phyloP scores from a whole-genome alignment of 1,284 basidiomycete genomes.

The Phellopilus nigrolimitatus region DNA sequence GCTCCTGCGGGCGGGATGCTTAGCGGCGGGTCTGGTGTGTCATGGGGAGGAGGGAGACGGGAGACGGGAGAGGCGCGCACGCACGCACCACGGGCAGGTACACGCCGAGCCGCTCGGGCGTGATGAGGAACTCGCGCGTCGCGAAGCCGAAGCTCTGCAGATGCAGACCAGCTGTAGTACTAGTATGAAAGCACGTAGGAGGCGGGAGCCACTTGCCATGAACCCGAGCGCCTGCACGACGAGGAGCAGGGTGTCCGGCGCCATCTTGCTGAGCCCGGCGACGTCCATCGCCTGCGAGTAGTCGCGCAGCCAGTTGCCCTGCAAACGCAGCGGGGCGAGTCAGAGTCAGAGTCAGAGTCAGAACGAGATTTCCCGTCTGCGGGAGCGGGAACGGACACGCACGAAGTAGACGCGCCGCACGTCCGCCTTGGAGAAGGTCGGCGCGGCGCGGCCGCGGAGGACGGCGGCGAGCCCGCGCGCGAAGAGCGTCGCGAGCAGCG shows the following conservation, averaged over 20 bases:
- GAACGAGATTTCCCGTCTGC: not conserved
- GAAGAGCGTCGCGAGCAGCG: conserved; percentile 11
- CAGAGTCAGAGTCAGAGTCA: not conserved
- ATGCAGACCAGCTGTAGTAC: not conserved
- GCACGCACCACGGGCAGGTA: conserved; percentile 38
- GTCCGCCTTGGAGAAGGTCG: conserved; percentile 32
- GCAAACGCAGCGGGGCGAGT: not conserved
- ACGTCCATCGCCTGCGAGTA: conserved; percentile 42
- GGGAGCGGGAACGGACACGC: no score
- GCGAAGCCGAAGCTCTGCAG: conserved; percentile 34
- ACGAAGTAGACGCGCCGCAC: conserved; percentile 28
- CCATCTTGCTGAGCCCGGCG: conserved; percentile 30
- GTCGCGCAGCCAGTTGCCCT: conserved; percentile 29
- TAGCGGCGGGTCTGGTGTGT: no score
- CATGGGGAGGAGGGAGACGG: not conserved
- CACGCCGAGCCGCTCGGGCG: conserved; percentile 48
- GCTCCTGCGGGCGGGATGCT: conserved; percentile 31
- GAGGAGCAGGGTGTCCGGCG: conserved; percentile 43
- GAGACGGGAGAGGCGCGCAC: conserved; percentile 25
- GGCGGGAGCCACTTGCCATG: conserved; percentile 27
- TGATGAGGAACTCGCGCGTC: conserved; percentile 49
- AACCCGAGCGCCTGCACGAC: conserved; percentile 43
- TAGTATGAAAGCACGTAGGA: not conserved
- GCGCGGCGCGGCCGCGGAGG: conserved; percentile 13
- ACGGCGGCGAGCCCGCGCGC: conserved; percentile 16